These are phyloP conservation scores for Phytopythium ostracodes DNA, from an alignment of 352 stramenopile genomes.

Conservation along the genomic window DNA sequence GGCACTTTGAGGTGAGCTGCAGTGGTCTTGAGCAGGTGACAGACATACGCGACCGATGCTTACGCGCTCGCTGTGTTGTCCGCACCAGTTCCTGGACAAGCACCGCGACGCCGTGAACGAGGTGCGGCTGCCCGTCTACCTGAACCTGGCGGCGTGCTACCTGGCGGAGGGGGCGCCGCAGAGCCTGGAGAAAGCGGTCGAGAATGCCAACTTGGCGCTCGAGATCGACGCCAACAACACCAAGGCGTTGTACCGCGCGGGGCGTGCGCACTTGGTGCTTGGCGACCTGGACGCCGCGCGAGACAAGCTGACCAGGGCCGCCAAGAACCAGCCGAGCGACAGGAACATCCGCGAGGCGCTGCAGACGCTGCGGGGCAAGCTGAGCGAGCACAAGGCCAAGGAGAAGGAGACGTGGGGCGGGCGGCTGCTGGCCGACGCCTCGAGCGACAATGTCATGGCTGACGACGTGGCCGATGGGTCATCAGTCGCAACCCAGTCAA, in stretches of 20 bases:
- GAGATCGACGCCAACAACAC: slow-evolving; percentile 70
- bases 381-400: slow-evolving; percentile 43
- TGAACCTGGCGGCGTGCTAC: slow-evolving; percentile 81
- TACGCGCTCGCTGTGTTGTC: not conserved
- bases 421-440: slow-evolving; percentile 29
- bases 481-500: too few relatives aligned
- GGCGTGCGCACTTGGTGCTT: slow-evolving; percentile 49
- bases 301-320: slow-evolving; percentile 63
- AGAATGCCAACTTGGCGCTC: slow-evolving; percentile 68
- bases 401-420: slow-evolving; percentile 77
- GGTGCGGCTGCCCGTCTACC: slow-evolving; percentile 67
- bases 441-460: not conserved
- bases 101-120: slow-evolving; percentile 70
- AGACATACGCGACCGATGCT: too few relatives aligned
- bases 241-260: slow-evolving; percentile 82
- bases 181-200: slow-evolving; percentile 43
- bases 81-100: slow-evolving; percentile 54
- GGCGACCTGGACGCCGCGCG: slow-evolving; percentile 55
- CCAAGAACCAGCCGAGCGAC: slow-evolving; percentile 57
- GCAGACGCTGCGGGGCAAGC: slow-evolving; percentile 42
- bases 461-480: too few relatives aligned
- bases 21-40: too few relatives aligned
- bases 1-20: slow-evolving; percentile 68
- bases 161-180: slow-evolving; percentile 36
- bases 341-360: slow-evolving; percentile 64